A percentile compares a stretch with the other conserved stretches of the same genome.
Conservation (phyloP, 2,329 filamentous ascomycete species). For the Epichloe uncinata region DNA sequence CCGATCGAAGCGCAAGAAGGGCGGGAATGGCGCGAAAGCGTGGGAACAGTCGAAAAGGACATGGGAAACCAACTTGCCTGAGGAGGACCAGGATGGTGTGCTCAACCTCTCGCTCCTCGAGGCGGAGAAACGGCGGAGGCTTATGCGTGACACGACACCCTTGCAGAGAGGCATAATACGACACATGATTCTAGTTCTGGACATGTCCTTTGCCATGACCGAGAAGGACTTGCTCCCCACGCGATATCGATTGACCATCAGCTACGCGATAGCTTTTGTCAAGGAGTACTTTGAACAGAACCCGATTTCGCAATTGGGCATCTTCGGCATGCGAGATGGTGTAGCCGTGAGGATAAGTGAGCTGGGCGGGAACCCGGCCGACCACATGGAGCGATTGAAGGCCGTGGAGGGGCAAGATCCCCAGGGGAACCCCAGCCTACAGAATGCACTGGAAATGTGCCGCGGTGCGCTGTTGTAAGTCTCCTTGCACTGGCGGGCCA, state of each 20-base stretch:
- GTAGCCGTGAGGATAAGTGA: conserved; percentile 76
- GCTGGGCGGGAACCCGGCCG: conserved; percentile 79
- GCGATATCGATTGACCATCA: conserved; percentile 68
- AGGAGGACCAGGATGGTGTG: conserved; percentile 64
- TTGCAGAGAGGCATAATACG: conserved; percentile 94
- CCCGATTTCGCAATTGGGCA: conserved; percentile 87
- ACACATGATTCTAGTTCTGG: conserved; percentile 82
- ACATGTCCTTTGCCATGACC: conserved; percentile 85
- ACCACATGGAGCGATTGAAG: conserved; percentile 69
- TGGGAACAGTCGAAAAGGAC: conserved; percentile 56
- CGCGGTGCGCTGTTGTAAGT: conserved; percentile 73
- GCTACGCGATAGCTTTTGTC: conserved; percentile 77
- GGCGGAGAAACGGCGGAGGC: conserved; percentile 65
- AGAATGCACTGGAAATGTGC: conserved; percentile 94
- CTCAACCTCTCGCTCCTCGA: conserved; percentile 69
- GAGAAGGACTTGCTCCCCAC: conserved; percentile 92
- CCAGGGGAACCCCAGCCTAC: conserved; percentile 65
- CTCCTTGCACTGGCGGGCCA: too few relatives aligned
- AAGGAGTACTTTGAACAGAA: conserved; percentile 97
- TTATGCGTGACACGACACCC: conserved; percentile 87
- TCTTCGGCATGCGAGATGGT: conserved; percentile 88
- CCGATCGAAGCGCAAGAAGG: conserved; percentile 17
- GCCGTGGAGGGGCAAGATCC: conserved; percentile 53
- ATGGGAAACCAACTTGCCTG: conserved; percentile 55
- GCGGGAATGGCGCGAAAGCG: conserved; percentile 35